Base-by-base conservation (phyloP, 805 yeast genomes). In the Ogataea siamensis region DNA sequence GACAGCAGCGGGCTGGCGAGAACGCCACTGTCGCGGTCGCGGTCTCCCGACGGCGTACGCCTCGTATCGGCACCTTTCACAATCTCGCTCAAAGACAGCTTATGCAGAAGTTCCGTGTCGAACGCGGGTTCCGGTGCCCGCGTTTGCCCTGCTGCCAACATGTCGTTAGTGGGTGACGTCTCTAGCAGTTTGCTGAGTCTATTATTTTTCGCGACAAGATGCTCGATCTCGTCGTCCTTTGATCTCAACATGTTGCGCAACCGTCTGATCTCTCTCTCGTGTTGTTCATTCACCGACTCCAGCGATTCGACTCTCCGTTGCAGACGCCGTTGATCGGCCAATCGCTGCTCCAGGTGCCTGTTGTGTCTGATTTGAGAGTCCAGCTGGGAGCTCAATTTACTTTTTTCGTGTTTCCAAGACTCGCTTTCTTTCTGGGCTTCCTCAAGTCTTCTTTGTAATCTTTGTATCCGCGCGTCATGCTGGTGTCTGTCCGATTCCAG, bases 61-160 rank as follows among this genome's bases (percentile, higher is more conserved):
- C 6, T 12, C 15, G 7, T 27, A 7, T 5, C 15, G 10, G 12
- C 12, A 13, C 11, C 32, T 12, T 32, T 25, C 12, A 32, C 28
- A 9, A 42, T 18, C 5, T 42, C 40, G 5, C 32, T 14, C 10
- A 42, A 32, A 4, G 43, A 26, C 37, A 38, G 28, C 14, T 34
- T 33, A 32, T 42, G 35, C 13, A 42, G 16, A 28, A 42, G 27
- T n/a, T 37, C 37, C 3, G 46, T 42, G 22, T 42, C 42, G 18
- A 42, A n/a, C 3, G 29, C 20, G n/a, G 24, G 5, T 6, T 32
- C 41, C 6, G 17, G 7, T 4, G 18, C 39, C 2, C 33, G 22
- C 20, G 28, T 22, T 14, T 10, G 7, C n/a, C n/a, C n/a, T 22
- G 12, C n/a, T 7, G 25, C 25, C 10, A 13, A 7, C 13, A 13